phyloP scores from a whole-genome alignment of 2,329 filamentous ascomycete genomes.

The Cryphonectria radicalis region DNA sequence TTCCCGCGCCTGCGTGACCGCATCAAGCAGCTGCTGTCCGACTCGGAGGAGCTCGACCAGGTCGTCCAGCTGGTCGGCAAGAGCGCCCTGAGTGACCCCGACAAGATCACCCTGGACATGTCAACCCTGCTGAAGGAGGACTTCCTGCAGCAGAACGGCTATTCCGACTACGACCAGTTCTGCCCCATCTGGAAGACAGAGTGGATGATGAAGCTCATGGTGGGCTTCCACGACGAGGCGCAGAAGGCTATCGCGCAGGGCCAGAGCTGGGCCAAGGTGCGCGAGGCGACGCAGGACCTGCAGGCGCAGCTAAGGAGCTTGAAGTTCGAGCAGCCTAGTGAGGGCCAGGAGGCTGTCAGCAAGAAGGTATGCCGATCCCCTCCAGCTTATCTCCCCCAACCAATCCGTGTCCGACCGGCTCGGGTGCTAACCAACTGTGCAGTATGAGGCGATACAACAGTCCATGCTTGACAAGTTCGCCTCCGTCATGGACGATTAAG shows the following conservation, averaged over 20 bases:
- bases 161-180: conserved; percentile 99
- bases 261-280: conserved; percentile 88
- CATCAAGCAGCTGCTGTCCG: conserved; percentile 90
- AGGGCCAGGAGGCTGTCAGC: conserved; percentile 77
- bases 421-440: conserved; percentile 44
- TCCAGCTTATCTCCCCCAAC: not conserved
- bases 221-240: conserved; percentile 95
- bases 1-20: conserved; percentile 92
- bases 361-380: conserved; percentile 72
- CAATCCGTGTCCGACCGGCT: not conserved
- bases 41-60: conserved; percentile 96
- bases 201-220: conserved; percentile 99
- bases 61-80: conserved; percentile 98
- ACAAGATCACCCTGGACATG: conserved; percentile 98
- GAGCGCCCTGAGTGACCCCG: conserved; percentile 90
- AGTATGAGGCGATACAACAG: conserved; percentile 93
- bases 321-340: conserved; percentile 93
- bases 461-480: conserved; percentile 98
- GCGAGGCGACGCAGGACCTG: conserved; percentile 86
- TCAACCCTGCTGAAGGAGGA: conserved; percentile 94
- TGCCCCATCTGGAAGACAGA: conserved; percentile 99
- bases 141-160: conserved; percentile 98
- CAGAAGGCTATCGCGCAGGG: conserved; percentile 94
- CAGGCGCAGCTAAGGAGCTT: conserved; percentile 84
- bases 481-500: conserved; percentile 90